phyloP scores from a whole-genome alignment of 1,284 basidiomycete species.

The Somion occarium region DNA sequence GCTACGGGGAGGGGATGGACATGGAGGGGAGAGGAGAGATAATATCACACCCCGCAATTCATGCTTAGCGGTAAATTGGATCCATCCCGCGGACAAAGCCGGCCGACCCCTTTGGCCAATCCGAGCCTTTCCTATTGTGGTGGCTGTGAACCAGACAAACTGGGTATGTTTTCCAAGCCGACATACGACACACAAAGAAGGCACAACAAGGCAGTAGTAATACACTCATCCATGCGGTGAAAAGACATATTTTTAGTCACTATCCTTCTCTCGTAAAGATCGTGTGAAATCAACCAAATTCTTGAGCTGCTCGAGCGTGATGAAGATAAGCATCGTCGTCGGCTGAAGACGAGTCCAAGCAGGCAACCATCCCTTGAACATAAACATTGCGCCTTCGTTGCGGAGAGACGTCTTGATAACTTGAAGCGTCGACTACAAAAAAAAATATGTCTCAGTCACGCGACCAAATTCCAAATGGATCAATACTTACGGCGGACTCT shows the following conservation, averaged over 20 bases:
- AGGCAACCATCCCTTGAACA: constrained; percentile 90
- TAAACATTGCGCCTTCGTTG: constrained; percentile 83
- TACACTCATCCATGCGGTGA: neutral
- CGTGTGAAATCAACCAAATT: constrained; percentile 51
- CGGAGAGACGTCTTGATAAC: constrained; percentile 72
- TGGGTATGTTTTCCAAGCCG: neutral
- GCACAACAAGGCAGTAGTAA: neutral
- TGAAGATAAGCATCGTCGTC: constrained; percentile 80
- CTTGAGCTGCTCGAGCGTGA: constrained; percentile 78
- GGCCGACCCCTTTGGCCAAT: neutral
- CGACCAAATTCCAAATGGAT: neutral
- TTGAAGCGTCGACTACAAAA: constrained; percentile 56
- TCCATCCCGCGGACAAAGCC: neutral
- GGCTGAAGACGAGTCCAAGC: constrained; percentile 85
- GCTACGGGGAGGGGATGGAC: neutral
- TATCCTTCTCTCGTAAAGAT: neutral
- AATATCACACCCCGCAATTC: neutral
- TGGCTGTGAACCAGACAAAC: neutral
- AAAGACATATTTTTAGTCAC: neutral
- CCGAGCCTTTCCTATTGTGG: neutral
- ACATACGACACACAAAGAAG: neutral
- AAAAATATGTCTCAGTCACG: constrained; percentile 6
- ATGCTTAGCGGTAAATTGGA: neutral
- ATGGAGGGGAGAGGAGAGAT: neutral
- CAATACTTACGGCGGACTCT: constrained; percentile 31